Evolutionary conservation across 495 filamentous ascomycete species (phyloP).

Genomic region (Trichoderma parareesei): DNA sequence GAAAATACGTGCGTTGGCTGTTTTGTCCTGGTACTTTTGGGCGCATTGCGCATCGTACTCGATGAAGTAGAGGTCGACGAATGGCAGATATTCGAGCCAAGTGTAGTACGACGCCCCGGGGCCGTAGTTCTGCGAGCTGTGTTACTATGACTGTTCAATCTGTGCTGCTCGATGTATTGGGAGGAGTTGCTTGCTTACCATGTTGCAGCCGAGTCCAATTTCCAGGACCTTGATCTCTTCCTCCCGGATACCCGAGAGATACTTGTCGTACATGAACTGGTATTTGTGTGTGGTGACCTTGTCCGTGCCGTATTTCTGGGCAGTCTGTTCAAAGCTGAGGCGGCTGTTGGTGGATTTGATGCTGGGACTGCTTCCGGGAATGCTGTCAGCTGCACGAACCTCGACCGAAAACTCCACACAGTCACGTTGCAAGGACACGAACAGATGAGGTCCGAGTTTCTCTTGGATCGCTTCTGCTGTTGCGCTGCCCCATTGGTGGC

Average conservation of each 20-base stretch:
- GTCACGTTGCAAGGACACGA: neutral
- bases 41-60: neutral
- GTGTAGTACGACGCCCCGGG: slow-evolving; percentile 4
- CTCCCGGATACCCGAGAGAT: neutral
- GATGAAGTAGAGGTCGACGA: neutral
- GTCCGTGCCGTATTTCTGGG: neutral
- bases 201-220: slow-evolving; percentile 6
- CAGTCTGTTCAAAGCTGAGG: neutral
- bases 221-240: neutral
- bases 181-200: neutral
- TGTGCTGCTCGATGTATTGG: neutral
- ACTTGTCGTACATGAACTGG: slow-evolving; percentile 5
- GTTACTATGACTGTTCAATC: neutral
- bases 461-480: neutral
- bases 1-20: neutral
- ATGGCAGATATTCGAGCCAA: slow-evolving; percentile 1
- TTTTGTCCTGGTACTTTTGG: slow-evolving; percentile 5
- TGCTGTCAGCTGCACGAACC: neutral
- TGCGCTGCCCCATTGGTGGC: neutral
- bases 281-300: neutral
- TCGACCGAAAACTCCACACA: neutral
- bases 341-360: neutral
- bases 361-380: neutral
- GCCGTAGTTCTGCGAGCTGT: neutral
- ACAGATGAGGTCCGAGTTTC: neutral